phyloP scores from a whole-genome alignment of 176 grass and related monocot genomes.

The Chrysopogon serrulatus region DNA sequence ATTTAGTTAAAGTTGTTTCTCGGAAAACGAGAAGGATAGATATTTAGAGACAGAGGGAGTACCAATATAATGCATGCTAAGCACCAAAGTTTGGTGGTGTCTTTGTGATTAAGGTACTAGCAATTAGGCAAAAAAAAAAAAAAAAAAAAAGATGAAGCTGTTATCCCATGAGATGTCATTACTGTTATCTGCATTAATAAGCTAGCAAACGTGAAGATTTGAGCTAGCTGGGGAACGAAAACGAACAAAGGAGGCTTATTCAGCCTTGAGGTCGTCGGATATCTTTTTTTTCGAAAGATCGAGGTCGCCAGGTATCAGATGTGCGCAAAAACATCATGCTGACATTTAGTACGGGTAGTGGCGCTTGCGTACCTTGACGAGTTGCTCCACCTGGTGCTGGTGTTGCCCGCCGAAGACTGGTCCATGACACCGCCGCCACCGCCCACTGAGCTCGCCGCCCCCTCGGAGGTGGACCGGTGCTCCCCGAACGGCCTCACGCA shows the following conservation, averaged over 20 bases:
- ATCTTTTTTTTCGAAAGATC: too few relatives aligned
- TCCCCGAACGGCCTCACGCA: constrained; percentile 20
- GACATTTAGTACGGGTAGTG: too few relatives aligned
- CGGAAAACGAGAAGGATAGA: too few relatives aligned
- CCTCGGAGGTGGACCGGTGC: constrained; percentile 43
- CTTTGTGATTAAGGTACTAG: constrained; percentile 23
- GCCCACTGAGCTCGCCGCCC: constrained; percentile 47
- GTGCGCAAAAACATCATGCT: neutral
- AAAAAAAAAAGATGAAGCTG: neutral
- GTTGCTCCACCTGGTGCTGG: constrained; percentile 82
- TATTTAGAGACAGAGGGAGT: too few relatives aligned
- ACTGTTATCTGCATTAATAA: neutral
- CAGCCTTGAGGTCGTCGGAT: neutral
- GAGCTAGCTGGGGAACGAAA: neutral
- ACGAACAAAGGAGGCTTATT: neutral
- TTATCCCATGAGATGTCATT: constrained; percentile 19
- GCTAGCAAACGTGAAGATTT: neutral
- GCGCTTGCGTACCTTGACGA: constrained; percentile 59
- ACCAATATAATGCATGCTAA: constrained; percentile 1
- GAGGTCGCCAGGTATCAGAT: constrained; percentile 1
- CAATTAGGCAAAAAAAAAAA: constrained; percentile 7
- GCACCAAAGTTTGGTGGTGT: constrained; percentile 10
- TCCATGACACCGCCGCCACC: constrained; percentile 41
- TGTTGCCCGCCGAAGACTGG: constrained; percentile 53
- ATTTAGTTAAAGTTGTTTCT: too few relatives aligned